Evolutionary conservation across 345 rosid species (phyloP).

Genomic region (Acer negundo): DNA sequence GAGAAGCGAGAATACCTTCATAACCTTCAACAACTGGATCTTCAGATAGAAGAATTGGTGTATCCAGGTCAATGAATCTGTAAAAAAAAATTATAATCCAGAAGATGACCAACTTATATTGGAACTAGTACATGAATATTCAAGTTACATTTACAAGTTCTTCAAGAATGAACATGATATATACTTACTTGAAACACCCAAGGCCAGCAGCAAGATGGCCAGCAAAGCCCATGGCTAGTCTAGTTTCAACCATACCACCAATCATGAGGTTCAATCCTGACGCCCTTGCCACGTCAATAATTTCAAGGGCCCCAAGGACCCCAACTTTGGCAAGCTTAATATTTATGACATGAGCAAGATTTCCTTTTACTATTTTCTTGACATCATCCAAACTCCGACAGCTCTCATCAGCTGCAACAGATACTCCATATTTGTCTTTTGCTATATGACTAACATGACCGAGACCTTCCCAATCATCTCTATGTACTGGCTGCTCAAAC

Average conservation of each 20-base stretch:
- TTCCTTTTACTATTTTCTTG: constrained; percentile 60
- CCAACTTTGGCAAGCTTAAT: constrained; percentile 92
- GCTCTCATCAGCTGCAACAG: constrained; percentile 97
- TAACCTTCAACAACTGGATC: constrained; percentile 93
- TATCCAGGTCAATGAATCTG: constrained; percentile 88
- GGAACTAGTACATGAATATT: not conserved
- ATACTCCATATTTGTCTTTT: constrained; percentile 61
- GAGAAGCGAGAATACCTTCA: constrained; percentile 50
- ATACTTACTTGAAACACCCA: constrained; percentile 77
- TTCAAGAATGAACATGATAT: constrained; percentile 19
- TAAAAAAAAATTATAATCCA: not conserved
- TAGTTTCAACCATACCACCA: constrained; percentile 97
- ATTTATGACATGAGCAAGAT: constrained; percentile 70
- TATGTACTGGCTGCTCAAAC: constrained; percentile 87
- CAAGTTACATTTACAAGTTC: not conserved
- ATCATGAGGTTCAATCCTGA: constrained; percentile 78
- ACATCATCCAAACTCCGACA: constrained; percentile 71
- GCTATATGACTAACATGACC: constrained; percentile 69
- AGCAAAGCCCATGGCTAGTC: constrained; percentile 93
- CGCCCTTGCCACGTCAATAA: constrained; percentile 66
- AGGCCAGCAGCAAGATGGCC: constrained; percentile 94
- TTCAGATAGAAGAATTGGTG: constrained; percentile 81
- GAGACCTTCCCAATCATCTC: constrained; percentile 97
- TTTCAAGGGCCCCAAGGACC: constrained; percentile 72
- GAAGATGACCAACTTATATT: not conserved